These are phyloP conservation scores for Agaricus subrufescens DNA, from an alignment of 768 basidiomycete genomes.

Conservation along the genomic window DNA sequence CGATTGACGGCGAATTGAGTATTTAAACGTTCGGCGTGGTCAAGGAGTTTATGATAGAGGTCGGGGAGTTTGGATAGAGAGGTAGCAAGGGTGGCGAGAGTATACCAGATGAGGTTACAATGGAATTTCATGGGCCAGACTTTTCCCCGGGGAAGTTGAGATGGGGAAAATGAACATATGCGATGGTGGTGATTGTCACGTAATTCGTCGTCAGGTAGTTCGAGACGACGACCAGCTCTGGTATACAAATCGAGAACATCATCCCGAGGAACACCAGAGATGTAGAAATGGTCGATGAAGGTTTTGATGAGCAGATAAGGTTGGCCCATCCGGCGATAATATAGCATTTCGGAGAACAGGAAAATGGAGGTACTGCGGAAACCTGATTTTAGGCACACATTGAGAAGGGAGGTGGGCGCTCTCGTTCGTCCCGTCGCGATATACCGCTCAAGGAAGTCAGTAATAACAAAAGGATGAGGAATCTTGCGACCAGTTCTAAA, in stretches of 20 bases:
- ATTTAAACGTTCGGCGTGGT: constrained; percentile 14
- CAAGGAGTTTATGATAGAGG: constrained; percentile 44
- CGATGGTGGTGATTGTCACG: constrained; percentile 2
- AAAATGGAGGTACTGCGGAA: constrained; percentile 21
- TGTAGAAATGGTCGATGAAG: constrained; percentile 48
- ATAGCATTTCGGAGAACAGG: constrained; percentile 40
- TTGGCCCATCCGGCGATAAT: constrained; percentile 24
- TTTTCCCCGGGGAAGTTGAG: constrained; percentile 18
- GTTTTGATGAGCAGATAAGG: constrained; percentile 33
- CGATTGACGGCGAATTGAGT: constrained; percentile 2
- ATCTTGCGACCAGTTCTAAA: constrained; percentile 9
- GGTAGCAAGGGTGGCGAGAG: constrained; percentile 23
- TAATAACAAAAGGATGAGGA: constrained; percentile 24
- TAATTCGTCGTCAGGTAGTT: constrained; percentile 4
- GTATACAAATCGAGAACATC: constrained; percentile 21
- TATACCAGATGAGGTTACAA: constrained; percentile 35
- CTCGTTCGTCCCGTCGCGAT: constrained; percentile 25
- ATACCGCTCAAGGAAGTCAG: constrained; percentile 31
- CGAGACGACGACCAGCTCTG: constrained; percentile 8
- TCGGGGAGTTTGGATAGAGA: constrained; percentile 19
- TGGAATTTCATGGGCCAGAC: constrained; percentile 30
- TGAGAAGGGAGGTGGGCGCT: constrained; percentile 29
- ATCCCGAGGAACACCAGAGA: constrained; percentile 46
- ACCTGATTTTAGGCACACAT: constrained; percentile 20
- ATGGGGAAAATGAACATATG: constrained; percentile 8